phyloP scores from a whole-genome alignment of 768 basidiomycete species.

The Suillus placidus region DNA sequence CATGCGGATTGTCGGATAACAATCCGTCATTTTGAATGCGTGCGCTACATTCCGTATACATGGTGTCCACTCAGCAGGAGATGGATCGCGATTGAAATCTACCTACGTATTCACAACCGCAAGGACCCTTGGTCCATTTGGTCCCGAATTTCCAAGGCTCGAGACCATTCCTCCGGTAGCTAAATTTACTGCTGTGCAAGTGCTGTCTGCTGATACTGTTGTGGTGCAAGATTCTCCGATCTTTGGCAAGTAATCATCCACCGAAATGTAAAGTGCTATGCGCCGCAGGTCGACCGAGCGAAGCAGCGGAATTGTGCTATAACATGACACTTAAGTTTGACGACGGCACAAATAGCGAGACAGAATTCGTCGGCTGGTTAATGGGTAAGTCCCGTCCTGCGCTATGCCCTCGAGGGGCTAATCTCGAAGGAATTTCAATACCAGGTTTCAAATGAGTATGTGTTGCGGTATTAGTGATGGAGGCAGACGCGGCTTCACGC shows the following conservation, averaged over 20 bases:
- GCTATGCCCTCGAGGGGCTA: not conserved
- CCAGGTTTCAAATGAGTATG: not conserved
- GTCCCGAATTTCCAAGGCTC: not conserved
- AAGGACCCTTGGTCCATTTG: not conserved
- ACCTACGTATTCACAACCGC: not conserved
- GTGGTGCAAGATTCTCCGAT: not conserved
- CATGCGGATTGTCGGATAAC: not conserved
- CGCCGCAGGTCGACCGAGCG: not conserved
- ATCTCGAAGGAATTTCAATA: not conserved
- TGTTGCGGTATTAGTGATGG: not conserved
- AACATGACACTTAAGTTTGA: not conserved
- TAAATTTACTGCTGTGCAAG: not conserved
- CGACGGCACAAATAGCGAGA: not conserved
- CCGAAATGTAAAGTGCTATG: not conserved
- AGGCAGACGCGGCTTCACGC: not conserved
- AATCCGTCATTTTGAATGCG: not conserved
- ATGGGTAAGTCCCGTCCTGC: not conserved
- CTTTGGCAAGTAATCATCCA: not conserved
- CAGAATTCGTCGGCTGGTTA: not conserved
- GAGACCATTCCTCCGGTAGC: not conserved
- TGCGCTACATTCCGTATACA: not conserved
- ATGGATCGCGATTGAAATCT: not conserved
- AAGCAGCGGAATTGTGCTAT: not conserved
- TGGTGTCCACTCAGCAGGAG: not conserved
- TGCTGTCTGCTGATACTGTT: not conserved